Evolutionary conservation across 1,284 basidiomycete genomes (phyloP).

Genomic region (Pseudozyma sp.): DNA sequence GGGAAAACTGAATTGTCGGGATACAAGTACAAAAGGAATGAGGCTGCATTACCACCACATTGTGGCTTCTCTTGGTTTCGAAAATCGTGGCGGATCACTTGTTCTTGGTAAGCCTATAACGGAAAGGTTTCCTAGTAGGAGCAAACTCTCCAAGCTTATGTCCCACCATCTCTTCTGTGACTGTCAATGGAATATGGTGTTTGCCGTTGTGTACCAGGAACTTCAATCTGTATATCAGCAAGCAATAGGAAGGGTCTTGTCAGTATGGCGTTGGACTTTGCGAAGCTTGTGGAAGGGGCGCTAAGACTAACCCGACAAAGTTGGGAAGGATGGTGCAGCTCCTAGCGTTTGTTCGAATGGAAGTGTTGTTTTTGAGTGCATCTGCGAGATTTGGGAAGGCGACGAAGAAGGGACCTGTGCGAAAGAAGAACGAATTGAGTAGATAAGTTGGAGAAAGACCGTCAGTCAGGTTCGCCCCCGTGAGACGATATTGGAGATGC

Average conservation of each 20-base stretch:
- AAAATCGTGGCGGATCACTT: slow-evolving; percentile 30
- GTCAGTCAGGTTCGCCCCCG: neutral
- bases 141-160: slow-evolving; percentile 97
- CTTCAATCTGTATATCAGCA: slow-evolving; percentile 71
- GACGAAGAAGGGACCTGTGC: slow-evolving; percentile 86
- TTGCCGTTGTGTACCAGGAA: slow-evolving; percentile 96
- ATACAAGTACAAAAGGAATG: slow-evolving; percentile 39
- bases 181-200: slow-evolving; percentile 83
- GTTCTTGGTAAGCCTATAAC: slow-evolving; percentile 64
- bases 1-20: slow-evolving; percentile 14
- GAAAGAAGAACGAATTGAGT: neutral
- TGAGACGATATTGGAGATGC: neutral
- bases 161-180: slow-evolving; percentile 98
- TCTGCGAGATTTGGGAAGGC: slow-evolving; percentile 90
- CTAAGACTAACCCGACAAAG: slow-evolving; percentile 64
- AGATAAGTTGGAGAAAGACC: neutral
- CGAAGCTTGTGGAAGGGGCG: neutral
- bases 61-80: neutral
- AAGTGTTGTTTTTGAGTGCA: slow-evolving; percentile 82
- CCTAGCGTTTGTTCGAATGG: slow-evolving; percentile 89
- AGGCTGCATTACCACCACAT: neutral
- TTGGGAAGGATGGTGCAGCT: slow-evolving; percentile 89
- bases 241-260: neutral
- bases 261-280: neutral
- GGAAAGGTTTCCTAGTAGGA: slow-evolving; percentile 78